These are phyloP conservation scores for Mortierella sp. DNA, from an alignment of 371 early-diverging fungal genomes.

Conservation along the genomic window DNA sequence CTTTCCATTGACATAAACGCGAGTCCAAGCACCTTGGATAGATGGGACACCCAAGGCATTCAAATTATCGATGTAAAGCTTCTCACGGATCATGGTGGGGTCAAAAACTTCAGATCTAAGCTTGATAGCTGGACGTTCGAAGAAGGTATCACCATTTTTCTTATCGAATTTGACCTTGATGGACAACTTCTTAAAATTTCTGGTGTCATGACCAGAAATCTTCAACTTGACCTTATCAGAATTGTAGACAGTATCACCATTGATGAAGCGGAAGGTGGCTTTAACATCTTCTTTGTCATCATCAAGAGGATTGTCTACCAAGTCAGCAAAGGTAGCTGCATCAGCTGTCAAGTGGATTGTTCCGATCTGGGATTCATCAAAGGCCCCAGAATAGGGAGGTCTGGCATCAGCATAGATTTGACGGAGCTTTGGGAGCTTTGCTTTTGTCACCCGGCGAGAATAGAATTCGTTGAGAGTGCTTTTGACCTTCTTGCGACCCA, in stretches of 20 bases:
- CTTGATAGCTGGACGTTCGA: slow-evolving; percentile 58
- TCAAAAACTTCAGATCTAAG: slow-evolving; percentile 57
- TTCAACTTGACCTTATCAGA: slow-evolving; percentile 54
- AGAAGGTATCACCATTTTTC: slow-evolving; percentile 33
- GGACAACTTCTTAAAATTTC: slow-evolving; percentile 59
- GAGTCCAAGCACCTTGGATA: slow-evolving; percentile 59
- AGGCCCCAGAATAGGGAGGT: slow-evolving; percentile 21
- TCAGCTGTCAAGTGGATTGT: slow-evolving; percentile 38
- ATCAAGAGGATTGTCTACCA: slow-evolving; percentile 26
- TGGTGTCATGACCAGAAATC: slow-evolving; percentile 59
- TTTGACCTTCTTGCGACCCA: slow-evolving; percentile 16
- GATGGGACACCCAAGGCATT: slow-evolving; percentile 55
- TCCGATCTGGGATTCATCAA: slow-evolving; percentile 38
- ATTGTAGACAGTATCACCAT: slow-evolving; percentile 21
- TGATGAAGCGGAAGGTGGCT: slow-evolving; percentile 39
- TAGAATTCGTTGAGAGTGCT: slow-evolving; percentile 32
- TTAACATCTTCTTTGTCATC: slow-evolving; percentile 17
- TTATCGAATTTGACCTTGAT: slow-evolving; percentile 57
- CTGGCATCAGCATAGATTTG: slow-evolving; percentile 21
- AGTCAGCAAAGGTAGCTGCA: slow-evolving; percentile 10
- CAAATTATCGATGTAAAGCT: slow-evolving; percentile 57
- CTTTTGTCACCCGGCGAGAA: slow-evolving; percentile 18
- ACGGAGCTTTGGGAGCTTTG: slow-evolving; percentile 18
- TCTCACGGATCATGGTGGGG: slow-evolving; percentile 63
- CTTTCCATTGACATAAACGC: slow-evolving; percentile 64